phyloP scores from a whole-genome alignment of 352 stramenopile genomes.

The Saprolegnia parasitica region DNA sequence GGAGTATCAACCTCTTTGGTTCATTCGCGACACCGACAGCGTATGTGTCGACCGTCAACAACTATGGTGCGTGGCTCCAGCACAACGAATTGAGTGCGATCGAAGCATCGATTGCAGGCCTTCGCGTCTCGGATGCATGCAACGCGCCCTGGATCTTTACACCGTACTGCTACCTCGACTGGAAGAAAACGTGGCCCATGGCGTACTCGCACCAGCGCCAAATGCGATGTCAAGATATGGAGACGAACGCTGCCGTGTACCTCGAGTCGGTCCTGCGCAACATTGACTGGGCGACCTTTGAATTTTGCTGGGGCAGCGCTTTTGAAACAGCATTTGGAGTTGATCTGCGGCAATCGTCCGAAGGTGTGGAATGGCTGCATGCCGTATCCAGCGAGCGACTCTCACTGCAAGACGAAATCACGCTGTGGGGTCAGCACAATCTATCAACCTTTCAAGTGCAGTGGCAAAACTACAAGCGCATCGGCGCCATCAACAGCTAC shows the following conservation, averaged over 20 bases:
- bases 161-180: slow-evolving; percentile 25
- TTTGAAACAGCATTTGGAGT: neutral
- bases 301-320: slow-evolving; percentile 4
- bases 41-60: neutral
- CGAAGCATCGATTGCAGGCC: neutral
- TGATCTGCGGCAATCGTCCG: neutral
- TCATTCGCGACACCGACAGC: neutral
- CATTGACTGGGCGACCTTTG: neutral
- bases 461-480: slow-evolving; percentile 21
- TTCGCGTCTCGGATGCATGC: slow-evolving; percentile 13
- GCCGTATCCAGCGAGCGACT: neutral
- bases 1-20: neutral
- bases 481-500: slow-evolving; percentile 6
- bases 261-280: slow-evolving; percentile 21
- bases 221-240: slow-evolving; percentile 1
- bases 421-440: too few species aligned
- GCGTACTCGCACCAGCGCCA: neutral
- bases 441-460: too few species aligned
- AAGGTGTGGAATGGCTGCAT: slow-evolving; percentile 4
- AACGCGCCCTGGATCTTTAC: slow-evolving; percentile 23
- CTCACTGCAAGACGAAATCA: neutral
- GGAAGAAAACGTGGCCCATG: neutral
- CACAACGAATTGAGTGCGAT: slow-evolving; percentile 18
- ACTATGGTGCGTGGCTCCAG: neutral
- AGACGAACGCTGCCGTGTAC: slow-evolving; percentile 13